These are phyloP conservation scores for Fusarium pininemorale DNA, from an alignment of 2,329 filamentous ascomycete species.

Conservation along the genomic window DNA sequence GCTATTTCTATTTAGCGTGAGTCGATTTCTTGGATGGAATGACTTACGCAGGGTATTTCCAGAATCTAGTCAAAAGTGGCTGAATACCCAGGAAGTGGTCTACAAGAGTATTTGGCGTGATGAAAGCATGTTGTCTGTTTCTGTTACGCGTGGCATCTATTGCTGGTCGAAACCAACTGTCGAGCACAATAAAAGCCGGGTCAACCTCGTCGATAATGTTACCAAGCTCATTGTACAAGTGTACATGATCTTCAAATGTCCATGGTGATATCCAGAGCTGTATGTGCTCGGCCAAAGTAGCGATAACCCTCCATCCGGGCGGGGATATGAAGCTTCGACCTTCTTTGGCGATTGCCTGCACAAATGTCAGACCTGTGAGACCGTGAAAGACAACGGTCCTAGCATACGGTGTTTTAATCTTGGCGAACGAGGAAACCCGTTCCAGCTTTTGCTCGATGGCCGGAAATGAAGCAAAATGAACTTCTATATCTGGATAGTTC, in stretches of 20 bases:
- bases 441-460: neutral
- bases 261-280: constrained; percentile 13
- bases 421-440: neutral
- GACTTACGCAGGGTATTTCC: constrained; percentile 37
- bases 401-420: neutral
- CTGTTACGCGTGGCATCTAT: neutral
- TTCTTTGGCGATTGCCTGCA: neutral
- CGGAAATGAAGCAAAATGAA: constrained; percentile 49
- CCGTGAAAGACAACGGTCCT: neutral
- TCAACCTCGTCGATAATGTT: neutral
- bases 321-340: constrained; percentile 5
- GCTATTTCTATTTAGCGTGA: constrained; percentile 36
- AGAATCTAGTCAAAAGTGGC: constrained; percentile 25
- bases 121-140: constrained; percentile 5
- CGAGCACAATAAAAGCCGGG: neutral
- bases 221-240: neutral
- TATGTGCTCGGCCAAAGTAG: neutral
- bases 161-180: constrained; percentile 3
- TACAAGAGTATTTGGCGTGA: neutral
- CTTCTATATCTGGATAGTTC: constrained; percentile 43
- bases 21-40: accelerated
- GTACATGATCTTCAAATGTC: constrained; percentile 4
- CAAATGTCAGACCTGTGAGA: neutral
- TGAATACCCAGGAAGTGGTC: constrained; percentile 30
- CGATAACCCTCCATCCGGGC: neutral